Conservation (phyloP, 768 basidiomycete genomes). For the Calocybe gangraenosa region DNA sequence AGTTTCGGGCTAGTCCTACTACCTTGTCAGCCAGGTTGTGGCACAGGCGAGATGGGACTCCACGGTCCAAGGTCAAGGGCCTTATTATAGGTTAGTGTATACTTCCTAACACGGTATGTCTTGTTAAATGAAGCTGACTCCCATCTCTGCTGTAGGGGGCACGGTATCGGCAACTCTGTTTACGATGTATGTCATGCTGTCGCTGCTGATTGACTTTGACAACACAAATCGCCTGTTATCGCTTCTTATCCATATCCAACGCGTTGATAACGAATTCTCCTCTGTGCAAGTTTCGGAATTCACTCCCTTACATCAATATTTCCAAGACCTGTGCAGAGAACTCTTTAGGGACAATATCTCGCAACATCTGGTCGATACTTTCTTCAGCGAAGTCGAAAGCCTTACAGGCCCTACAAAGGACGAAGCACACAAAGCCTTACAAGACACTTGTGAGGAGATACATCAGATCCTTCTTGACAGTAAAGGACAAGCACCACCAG, state of each 20-base stretch:
- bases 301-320: conserved; percentile 19
- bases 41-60: conserved; percentile 31
- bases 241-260: conserved; percentile 27
- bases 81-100: conserved; percentile 24
- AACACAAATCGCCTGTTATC: conserved; percentile 22
- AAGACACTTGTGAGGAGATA: conserved; percentile 23
- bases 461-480: conserved; percentile 22
- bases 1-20: conserved; percentile 16
- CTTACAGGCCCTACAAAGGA: conserved; percentile 15
- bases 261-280: conserved; percentile 22
- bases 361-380: conserved; percentile 12
- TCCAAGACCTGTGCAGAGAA: conserved; percentile 22
- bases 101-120: background rate
- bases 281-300: conserved; percentile 23
- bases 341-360: conserved; percentile 19
- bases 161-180: conserved; percentile 4
- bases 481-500: conserved; percentile 18
- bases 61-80: conserved; percentile 30
- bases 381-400: conserved; percentile 8
- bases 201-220: conserved; percentile 24
- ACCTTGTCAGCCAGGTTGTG: conserved; percentile 24
- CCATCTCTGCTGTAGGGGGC: conserved; percentile 8
- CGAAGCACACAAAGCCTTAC: conserved; percentile 23
- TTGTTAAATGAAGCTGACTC: background rate
- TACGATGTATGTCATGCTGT: conserved; percentile 17